A percentile compares a stretch with the other conserved stretches of the same genome.
These are phyloP conservation scores for Pythium sp. DNA, from an alignment of 352 stramenopile genomes.

Conservation along the genomic window DNA sequence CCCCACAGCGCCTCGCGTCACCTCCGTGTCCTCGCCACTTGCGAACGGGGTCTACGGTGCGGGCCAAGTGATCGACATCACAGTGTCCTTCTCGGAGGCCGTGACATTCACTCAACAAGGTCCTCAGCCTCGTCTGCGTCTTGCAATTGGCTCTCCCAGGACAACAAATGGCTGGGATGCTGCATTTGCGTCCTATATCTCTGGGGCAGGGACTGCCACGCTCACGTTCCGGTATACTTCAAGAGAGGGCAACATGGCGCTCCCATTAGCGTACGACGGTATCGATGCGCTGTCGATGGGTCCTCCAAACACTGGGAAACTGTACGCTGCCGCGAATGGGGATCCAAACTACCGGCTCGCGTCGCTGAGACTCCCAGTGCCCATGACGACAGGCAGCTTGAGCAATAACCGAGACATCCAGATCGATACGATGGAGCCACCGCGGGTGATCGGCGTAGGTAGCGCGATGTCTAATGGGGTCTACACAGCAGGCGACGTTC, in stretches of 20 bases:
- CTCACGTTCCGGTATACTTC: slow-evolving; percentile 41
- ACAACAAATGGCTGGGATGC: neutral
- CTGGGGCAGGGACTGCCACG: slow-evolving; percentile 34
- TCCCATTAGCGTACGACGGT: slow-evolving; percentile 55
- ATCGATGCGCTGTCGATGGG: slow-evolving; percentile 45
- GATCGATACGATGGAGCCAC: slow-evolving; percentile 58
- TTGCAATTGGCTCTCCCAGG: slow-evolving; percentile 28
- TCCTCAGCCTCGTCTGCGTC: slow-evolving; percentile 27
- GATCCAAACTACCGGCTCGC: slow-evolving; percentile 30
- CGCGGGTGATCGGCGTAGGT: slow-evolving; percentile 45
- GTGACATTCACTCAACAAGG: slow-evolving; percentile 27
- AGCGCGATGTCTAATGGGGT: slow-evolving; percentile 44
- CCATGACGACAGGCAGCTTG: slow-evolving; percentile 42
- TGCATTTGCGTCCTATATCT: slow-evolving; percentile 31
- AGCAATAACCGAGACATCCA: slow-evolving; percentile 66
- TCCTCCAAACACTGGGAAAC: neutral
- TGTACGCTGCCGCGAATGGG: slow-evolving; percentile 23
- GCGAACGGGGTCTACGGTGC: slow-evolving; percentile 56
- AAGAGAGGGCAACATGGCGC: slow-evolving; percentile 44
- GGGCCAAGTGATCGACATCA: slow-evolving; percentile 51
- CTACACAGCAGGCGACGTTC: slow-evolving; percentile 55
- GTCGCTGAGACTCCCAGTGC: slow-evolving; percentile 39
- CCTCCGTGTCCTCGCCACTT: slow-evolving; percentile 43
- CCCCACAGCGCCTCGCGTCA: slow-evolving; percentile 33
- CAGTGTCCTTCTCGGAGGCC: slow-evolving; percentile 51